Evolutionary conservation across 768 basidiomycete species (phyloP).

Genomic region (Termitomyces heimii): DNA sequence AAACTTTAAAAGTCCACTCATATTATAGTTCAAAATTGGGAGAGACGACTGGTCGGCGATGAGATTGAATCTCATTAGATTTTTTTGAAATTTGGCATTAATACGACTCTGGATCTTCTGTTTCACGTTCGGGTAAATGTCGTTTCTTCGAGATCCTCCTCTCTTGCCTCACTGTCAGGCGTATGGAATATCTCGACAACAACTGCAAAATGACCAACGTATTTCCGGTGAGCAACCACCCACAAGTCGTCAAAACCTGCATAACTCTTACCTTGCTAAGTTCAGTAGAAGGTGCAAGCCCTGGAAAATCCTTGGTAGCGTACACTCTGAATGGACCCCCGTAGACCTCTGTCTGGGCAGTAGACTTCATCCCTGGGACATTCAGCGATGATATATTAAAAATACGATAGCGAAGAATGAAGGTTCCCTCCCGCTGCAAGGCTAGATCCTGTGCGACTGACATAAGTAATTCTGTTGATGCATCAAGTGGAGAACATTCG

Average conservation of each 20-base stretch:
- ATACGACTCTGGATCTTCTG: not conserved
- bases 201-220: slow-evolving; percentile 14
- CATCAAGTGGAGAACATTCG: slow-evolving; percentile 8
- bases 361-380: slow-evolving; percentile 20
- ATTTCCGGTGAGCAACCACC: not conserved
- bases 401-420: slow-evolving; percentile 64
- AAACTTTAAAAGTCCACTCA: not conserved
- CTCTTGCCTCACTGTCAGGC: slow-evolving; percentile 34
- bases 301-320: slow-evolving; percentile 72
- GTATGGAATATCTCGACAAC: slow-evolving; percentile 32
- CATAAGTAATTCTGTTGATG: slow-evolving; percentile 1
- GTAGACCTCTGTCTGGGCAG: slow-evolving; percentile 57
- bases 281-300: slow-evolving; percentile 61
- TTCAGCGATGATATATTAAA: slow-evolving; percentile 52
- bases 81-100: not conserved
- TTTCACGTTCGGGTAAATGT: not conserved
- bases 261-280: slow-evolving; percentile 48
- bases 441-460: slow-evolving; percentile 50
- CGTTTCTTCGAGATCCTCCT: slow-evolving; percentile 34
- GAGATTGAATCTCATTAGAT: not conserved
- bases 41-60: not conserved
- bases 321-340: slow-evolving; percentile 66
- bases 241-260: not conserved
- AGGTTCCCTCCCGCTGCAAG: slow-evolving; percentile 59
- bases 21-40: not conserved